Evolutionary conservation across 257 asterid genomes (phyloP).

Genomic region (Hygrophila difformis): DNA sequence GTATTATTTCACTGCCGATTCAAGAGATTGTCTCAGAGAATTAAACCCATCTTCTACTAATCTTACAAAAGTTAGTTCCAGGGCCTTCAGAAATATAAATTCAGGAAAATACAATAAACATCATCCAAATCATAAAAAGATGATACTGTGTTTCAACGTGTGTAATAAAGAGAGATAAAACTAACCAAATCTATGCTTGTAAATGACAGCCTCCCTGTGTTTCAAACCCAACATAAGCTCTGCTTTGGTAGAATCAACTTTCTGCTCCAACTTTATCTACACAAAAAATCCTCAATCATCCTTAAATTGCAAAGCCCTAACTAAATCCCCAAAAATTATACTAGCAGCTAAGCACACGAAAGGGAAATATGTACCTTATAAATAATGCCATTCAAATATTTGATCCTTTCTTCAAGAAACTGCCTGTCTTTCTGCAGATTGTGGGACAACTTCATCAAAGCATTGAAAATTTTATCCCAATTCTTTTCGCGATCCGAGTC

Average conservation of each 20-base stretch:
- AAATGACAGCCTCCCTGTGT: slow-evolving; percentile 44
- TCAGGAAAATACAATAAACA: neutral
- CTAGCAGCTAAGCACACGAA: neutral
- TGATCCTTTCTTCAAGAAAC: slow-evolving; percentile 47
- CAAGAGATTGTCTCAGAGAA: too few species aligned
- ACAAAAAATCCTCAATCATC: slow-evolving; percentile 25
- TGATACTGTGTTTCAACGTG: too few species aligned
- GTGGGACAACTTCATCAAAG: slow-evolving; percentile 32
- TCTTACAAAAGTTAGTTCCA: too few species aligned
- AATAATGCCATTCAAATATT: slow-evolving; percentile 27
- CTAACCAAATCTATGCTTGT: slow-evolving; percentile 59
- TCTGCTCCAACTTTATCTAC: slow-evolving; percentile 51
- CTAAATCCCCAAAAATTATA: slow-evolving; percentile 2
- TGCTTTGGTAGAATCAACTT: slow-evolving; percentile 34
- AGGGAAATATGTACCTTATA: slow-evolving; percentile 34
- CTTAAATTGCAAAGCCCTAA: slow-evolving; percentile 21
- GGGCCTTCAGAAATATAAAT: too few species aligned
- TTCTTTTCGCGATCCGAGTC: slow-evolving; percentile 35
- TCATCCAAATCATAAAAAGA: neutral
- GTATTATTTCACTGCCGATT: too few species aligned
- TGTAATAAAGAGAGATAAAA: slow-evolving; percentile 9
- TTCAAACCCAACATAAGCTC: slow-evolving; percentile 44
- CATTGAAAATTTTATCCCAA: slow-evolving; percentile 42
- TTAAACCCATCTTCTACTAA: too few species aligned
- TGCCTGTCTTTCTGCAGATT: slow-evolving; percentile 42